Evolutionary conservation across 345 rosid species (phyloP), one percentile per base, ranked within the genome.

Genomic region (Sisymbrium irio): DNA sequence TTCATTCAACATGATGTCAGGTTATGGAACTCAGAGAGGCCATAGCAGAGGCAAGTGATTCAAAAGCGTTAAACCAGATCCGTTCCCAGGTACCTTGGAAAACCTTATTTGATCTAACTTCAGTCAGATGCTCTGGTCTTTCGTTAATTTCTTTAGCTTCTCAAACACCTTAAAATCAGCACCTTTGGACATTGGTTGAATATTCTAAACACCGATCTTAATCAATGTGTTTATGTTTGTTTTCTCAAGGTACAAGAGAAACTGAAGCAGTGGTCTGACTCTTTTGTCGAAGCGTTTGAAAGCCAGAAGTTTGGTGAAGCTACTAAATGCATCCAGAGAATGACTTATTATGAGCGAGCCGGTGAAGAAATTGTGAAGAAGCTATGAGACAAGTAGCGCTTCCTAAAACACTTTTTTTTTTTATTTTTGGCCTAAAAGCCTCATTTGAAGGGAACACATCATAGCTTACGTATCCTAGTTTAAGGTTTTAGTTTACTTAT

Each of bases 21-120:
- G 82, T 94, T 71, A 83, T 94, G 96, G 95, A 94, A 74, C 83
- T 94, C 65, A 88, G 98, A 77, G 97, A 91, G 86, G 85, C 89
- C 14, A 93, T 94, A 58, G 86, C 88, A 71, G 97, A 94, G 73
- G 93, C 97, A 33, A 42, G 85, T 19, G 85, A 84, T 74, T 77
- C 92, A 18, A 75, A 72, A 65, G 82, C 82, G 66, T 77, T 94
- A 61, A 83, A 79, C 69, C 83, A 82, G 67, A 87, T 94, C 41
- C 81, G 77, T 10, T 79, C 88, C 60, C 82, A 58, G 90, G 98
- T 94, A 82, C 66, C 75, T 17, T 69, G 49, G n/a, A 53, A 63
- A 6, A 5, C 58, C 40, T 35, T 11, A 61, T 42, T 54, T 58
- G 12, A 66, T 61, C 61, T 49, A 11, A 32, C 51, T 37, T 68